Evolutionary conservation across 495 filamentous ascomycete genomes (phyloP).

Genomic region (Podospora appendiculata): DNA sequence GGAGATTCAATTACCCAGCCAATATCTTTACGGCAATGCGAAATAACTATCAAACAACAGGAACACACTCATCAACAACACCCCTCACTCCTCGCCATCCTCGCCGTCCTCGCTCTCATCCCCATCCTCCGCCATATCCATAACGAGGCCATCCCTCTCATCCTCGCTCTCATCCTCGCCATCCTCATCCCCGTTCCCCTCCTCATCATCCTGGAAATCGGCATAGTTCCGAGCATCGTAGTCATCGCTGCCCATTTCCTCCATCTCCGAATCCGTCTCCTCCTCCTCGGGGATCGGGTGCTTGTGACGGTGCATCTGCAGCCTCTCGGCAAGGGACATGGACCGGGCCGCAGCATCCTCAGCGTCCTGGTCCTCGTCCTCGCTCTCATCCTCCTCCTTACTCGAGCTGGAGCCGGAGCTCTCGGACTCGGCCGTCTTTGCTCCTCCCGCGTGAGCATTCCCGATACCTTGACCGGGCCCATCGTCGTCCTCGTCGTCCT

Average conservation of each 20-base stretch:
- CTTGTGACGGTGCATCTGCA: conserved; percentile 6
- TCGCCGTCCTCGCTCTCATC: neutral
- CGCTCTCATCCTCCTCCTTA: neutral
- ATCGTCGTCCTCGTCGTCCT: neutral
- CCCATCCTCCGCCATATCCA: neutral
- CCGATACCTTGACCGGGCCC: neutral
- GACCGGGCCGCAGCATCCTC: neutral
- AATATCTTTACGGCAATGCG: no score
- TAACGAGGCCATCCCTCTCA: neutral
- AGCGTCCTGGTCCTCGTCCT: conserved; percentile 1
- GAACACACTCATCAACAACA: neutral
- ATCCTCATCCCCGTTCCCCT: conserved; percentile 1
- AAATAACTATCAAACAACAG: neutral
- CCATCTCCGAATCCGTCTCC: neutral
- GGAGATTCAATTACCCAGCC: no score
- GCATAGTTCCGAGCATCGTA: conserved; percentile 11
- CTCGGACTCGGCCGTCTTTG: neutral
- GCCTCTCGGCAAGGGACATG: conserved; percentile 9
- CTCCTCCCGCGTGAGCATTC: neutral
- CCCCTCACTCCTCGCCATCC: neutral
- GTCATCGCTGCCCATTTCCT: conserved; percentile 9
- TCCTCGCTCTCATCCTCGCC: neutral
- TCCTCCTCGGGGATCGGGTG: conserved; percentile 1
- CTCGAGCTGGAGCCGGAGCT: neutral
- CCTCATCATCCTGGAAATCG: conserved; percentile 14